Conservation (phyloP, 2,329 filamentous ascomycete genomes). For the Aspergillus jensenii region DNA sequence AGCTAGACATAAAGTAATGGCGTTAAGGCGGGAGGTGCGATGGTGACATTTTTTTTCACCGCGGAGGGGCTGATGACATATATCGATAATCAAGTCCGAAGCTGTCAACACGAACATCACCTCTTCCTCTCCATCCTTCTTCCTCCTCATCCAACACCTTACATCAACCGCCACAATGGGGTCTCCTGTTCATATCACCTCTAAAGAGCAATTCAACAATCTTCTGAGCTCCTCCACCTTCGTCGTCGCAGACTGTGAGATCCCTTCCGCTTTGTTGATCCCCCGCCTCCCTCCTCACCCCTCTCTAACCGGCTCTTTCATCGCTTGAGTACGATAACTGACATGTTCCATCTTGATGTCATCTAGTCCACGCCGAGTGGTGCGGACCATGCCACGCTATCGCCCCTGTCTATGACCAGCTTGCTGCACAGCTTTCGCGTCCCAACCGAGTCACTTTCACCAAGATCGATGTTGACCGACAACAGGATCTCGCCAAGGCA, state of each 20-base stretch:
- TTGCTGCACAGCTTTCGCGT: constrained; percentile 69
- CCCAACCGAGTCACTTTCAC: constrained; percentile 75
- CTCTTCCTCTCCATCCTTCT: constrained; percentile 14
- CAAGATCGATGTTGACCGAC: constrained; percentile 80
- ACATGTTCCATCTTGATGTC: background rate
- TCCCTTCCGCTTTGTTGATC: constrained; percentile 10
- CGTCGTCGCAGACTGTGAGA: constrained; percentile 85
- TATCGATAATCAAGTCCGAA: constrained; percentile 5
- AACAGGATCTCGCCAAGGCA: constrained; percentile 69
- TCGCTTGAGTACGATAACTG: constrained; percentile 14
- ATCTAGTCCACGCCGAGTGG: constrained; percentile 81
- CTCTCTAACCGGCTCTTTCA: constrained; percentile 18
- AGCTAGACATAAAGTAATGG: background rate
- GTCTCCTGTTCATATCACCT: constrained; percentile 56
- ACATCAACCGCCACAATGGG: constrained; percentile 38
- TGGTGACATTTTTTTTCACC: background rate
- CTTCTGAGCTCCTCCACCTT: constrained; percentile 72
- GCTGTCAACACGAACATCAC: constrained; percentile 15
- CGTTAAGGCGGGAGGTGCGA: background rate
- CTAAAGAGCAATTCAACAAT: constrained; percentile 64
- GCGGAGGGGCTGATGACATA: constrained; percentile 33
- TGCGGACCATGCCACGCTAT: constrained; percentile 82
- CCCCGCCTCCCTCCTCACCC: constrained; percentile 11
- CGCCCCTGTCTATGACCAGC: constrained; percentile 76
- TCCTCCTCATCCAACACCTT: constrained; percentile 10